Evolutionary conservation across 2,329 filamentous ascomycete genomes (phyloP).

Genomic region (Ceratocystis papillata): DNA sequence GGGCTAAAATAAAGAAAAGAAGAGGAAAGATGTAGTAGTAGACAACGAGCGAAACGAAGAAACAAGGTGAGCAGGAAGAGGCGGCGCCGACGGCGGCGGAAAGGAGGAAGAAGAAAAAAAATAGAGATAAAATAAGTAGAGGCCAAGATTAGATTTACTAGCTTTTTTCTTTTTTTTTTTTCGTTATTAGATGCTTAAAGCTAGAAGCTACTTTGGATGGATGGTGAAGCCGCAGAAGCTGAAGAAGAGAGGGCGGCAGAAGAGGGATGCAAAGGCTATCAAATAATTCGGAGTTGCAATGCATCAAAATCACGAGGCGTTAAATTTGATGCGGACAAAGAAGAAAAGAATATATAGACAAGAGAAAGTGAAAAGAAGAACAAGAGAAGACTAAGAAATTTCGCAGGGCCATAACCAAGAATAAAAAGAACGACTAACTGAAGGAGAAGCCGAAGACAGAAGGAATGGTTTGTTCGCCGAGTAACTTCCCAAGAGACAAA

Average conservation of each 20-base stretch:
- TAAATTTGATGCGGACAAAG: neutral
- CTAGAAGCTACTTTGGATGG: neutral
- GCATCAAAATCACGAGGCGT: neutral
- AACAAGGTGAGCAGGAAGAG: neutral
- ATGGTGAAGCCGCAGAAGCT: neutral
- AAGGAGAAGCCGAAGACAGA: neutral
- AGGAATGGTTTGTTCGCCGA: neutral
- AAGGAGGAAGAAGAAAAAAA: neutral
- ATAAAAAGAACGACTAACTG: neutral
- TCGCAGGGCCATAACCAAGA: neutral
- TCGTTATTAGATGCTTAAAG: neutral
- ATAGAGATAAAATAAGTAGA: conserved; percentile 3
- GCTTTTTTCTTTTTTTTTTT: too few relatives aligned
- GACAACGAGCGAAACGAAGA: neutral
- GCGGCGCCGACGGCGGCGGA: neutral
- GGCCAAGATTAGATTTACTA: neutral
- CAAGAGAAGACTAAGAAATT: neutral
- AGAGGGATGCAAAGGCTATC: neutral
- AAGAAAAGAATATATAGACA: neutral
- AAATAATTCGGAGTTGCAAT: conserved; percentile 10
- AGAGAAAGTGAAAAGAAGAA: neutral
- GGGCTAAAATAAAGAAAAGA: conserved; percentile 6
- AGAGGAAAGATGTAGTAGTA: neutral
- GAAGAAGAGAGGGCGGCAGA: neutral
- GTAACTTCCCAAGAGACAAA: conserved; percentile 1